Conservation (phyloP, 371 early-diverging fungal genomes). For the Apophysomyces ossiformis region DNA sequence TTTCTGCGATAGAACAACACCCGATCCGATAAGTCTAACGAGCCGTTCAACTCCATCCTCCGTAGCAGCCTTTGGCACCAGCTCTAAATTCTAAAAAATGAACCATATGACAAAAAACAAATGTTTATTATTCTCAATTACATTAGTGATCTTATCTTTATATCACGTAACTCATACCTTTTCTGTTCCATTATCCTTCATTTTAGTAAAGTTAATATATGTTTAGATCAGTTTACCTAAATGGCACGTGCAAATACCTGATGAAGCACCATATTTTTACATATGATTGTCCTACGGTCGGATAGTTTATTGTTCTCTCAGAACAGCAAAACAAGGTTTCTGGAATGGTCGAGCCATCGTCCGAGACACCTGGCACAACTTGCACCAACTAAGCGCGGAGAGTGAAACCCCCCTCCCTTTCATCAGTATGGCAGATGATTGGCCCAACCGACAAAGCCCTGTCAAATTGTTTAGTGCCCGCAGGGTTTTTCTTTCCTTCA, state of each 20-base stretch:
- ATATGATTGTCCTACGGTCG: neutral
- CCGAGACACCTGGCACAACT: neutral
- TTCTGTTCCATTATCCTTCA: neutral
- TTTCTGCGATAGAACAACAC: neutral
- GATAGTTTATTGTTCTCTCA: neutral
- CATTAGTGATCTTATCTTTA: no score
- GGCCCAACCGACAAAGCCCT: neutral
- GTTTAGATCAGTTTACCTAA: constrained; percentile 7
- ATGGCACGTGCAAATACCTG: neutral
- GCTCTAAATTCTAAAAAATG: neutral
- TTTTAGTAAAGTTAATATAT: constrained; percentile 3
- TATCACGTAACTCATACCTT: neutral
- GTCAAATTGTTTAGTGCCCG: neutral
- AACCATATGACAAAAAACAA: neutral
- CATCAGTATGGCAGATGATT: neutral
- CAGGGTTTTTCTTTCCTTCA: neutral
- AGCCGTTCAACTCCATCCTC: neutral
- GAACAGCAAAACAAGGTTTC: neutral
- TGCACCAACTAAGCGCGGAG: neutral
- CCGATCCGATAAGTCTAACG: neutral
- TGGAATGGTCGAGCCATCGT: neutral
- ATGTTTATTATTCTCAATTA: neutral
- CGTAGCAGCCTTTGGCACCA: neutral
- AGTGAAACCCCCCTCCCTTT: neutral
- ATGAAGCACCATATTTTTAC: neutral